Evolutionary conservation across 345 rosid species (phyloP), one percentile per base, ranked within the genome.

Genomic region (Rhodamnia rubescens): DNA sequence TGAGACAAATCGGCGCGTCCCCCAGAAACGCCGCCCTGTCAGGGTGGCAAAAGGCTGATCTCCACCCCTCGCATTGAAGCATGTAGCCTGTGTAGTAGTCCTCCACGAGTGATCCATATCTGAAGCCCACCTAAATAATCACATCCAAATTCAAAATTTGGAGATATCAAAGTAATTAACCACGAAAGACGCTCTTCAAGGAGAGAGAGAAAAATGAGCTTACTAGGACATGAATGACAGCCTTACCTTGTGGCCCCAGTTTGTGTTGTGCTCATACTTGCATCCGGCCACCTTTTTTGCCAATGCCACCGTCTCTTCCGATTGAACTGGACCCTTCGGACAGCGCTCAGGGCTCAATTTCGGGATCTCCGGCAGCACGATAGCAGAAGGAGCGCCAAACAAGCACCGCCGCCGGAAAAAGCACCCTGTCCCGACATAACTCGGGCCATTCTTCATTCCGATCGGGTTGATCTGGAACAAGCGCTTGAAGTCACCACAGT

Each of bases 61-160:
- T 91, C 99, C 98, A 96, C 8, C 96, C 97, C 83, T 93, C 94
- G 86, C 98, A 91, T 0, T 93, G 92, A 44, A 96, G 87, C 15
- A 32, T 78, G 74, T 87, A 93, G 1, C 95, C 93, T 14, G 99
- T 94, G 87, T 86, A 92, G 69, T 59, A 92, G 87, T 95, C 97
- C 88, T 96, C 99, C 22, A 93, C 95, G 59, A 96, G 78, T 2
- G 98, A 92, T 1, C 98, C 98, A 83, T 95, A 96, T 69, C 93
- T 87, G 27, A 90, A 90, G 1, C 99, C 99, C 50, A 88, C 88
- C 96, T 95, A 90, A 83, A 86, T 69, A 18, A 69, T 69, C 80
- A 69, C 47, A 36, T 69, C 26, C 26, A 36, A 69, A 18, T 69
- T 9, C 40, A 6, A 36, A 55, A 52, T n/a, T 56, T 20, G 47